Base-by-base conservation (phyloP, 2,329 filamentous ascomycete genomes). In the Neonectria coccinea region DNA sequence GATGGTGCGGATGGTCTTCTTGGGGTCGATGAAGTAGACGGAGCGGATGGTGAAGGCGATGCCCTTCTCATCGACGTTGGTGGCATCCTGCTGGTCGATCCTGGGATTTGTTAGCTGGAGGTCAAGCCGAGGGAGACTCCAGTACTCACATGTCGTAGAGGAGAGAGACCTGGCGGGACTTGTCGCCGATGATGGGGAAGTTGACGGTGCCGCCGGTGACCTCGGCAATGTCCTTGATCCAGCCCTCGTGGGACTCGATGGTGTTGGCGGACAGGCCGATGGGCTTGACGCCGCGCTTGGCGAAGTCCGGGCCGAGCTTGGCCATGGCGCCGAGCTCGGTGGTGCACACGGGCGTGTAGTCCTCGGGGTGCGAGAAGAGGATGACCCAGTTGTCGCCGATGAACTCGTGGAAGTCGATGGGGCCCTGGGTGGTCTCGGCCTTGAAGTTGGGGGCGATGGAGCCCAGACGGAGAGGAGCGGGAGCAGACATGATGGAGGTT, bases 281-380 rank as follows among this genome's bases (percentile, higher is more conserved):
- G 82, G 97, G 89, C 88, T 97, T 97, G 75, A 95, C 92, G 69
- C 89, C 89, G 68, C 94, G 90, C 85, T 92, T 93, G 76, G 89
- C 87, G 82, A 97, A 97, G 81, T 97, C 93, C 74, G 89, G 88
- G 84, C 93, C 90, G 68, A 97, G 86, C 83, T 94, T 96, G 73
- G 94, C 92, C 75, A 97, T 97, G 65, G 94, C 94, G 68, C 94
- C 94, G 67, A 97, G 91, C 84, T 97, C 94, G 59, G 94, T 97
- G 69, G 94, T 97, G 87, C 94, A 97, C 65, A 97, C 94, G 59
- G 94, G 94, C 2, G 94, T 97, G 86, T 92, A 97, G 82, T 97
- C 94, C 80, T 91, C 91, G 3, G 92, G 92, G 83, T 95, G 92
- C 33, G 91, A 93, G 85, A 96, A 95, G 73, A 96, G 85, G 70